phyloP scores from a whole-genome alignment of 2,329 filamentous ascomycete genomes.

The Diaporthe eres region DNA sequence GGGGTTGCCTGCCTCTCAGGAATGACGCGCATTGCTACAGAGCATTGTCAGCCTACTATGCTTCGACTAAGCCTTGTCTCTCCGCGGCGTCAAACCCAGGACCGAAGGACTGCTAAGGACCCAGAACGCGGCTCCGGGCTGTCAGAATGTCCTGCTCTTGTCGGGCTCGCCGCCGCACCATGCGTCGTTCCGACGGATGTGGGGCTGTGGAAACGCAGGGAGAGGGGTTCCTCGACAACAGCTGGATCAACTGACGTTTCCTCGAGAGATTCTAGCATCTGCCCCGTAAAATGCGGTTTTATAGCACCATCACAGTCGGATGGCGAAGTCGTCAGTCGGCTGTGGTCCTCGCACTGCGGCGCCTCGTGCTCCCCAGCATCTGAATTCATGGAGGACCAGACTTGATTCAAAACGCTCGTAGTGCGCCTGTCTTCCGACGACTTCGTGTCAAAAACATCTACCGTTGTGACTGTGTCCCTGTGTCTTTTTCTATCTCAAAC shows the following conservation, averaged over 20 bases:
- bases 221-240: conserved; percentile 18
- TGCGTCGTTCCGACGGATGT: conserved; percentile 21
- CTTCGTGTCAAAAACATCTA: neutral
- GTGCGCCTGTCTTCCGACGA: neutral
- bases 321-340: conserved; percentile 26
- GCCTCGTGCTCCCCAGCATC: neutral
- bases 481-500: neutral
- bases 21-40: conserved; percentile 11
- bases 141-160: neutral
- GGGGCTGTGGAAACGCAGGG: conserved; percentile 22
- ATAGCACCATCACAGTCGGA: conserved; percentile 8
- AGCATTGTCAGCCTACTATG: neutral
- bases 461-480: neutral
- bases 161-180: conserved; percentile 16
- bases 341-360: neutral
- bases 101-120: neutral
- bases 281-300: conserved; percentile 17
- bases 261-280: neutral
- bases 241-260: conserved; percentile 5
- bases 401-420: neutral
- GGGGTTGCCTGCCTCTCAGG: neutral
- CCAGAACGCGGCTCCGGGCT: neutral
- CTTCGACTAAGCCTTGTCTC: neutral
- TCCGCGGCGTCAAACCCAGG: too few species aligned
- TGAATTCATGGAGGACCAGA: neutral